Evolutionary conservation across 2,329 filamentous ascomycete species (phyloP), one percentile per base, ranked within the genome.

Genomic region (Scytalidium sp.): DNA sequence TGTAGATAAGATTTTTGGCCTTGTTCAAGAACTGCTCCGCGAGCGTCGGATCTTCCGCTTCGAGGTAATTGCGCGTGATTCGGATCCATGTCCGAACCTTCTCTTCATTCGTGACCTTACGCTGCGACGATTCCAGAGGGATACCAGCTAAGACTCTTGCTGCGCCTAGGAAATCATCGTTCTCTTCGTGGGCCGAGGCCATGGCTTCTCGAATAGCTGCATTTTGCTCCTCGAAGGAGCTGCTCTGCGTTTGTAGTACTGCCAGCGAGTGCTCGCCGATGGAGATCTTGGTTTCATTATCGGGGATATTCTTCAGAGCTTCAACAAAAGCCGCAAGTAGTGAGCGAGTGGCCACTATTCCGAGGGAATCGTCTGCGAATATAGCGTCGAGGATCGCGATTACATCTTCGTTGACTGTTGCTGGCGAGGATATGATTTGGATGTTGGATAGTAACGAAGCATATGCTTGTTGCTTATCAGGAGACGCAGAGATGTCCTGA

Each of bases 21-120:
- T 93, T 92, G 77, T 97, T 97, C 62, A 99, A 79, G 66, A 92
- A 96, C 39, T 80, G 82, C 66, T 95, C 90, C 40, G 94, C 94
- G 29, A 81, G 79, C 1, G 87, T 90, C 8, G 90, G 87, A 71
- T 97, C 92, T 66, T 96, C 93, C 43, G 92, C 90, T 73, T 99
- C 93, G 54, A 99, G 81, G 67, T 94, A 95, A 74, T 95, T 88
- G 54, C 94, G 84, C 65, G 95, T 91, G 64, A 99, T 96, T 52
- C 93, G 88, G 59, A 97, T 87, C 90, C 93, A 97, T 48, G 94
- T 82, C 48, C 79, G 78, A 8, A 90, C 90, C 70, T 91, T 92
- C 59, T 93, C 88, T 60, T 89, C 83, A 65, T 91, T 85, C 22
- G 85, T 83, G 29, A 97, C 84, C 50, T 88, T 84, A 44, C 93